Base-by-base conservation (phyloP, 768 basidiomycete genomes). In the Cyclocybe aegerita region DNA sequence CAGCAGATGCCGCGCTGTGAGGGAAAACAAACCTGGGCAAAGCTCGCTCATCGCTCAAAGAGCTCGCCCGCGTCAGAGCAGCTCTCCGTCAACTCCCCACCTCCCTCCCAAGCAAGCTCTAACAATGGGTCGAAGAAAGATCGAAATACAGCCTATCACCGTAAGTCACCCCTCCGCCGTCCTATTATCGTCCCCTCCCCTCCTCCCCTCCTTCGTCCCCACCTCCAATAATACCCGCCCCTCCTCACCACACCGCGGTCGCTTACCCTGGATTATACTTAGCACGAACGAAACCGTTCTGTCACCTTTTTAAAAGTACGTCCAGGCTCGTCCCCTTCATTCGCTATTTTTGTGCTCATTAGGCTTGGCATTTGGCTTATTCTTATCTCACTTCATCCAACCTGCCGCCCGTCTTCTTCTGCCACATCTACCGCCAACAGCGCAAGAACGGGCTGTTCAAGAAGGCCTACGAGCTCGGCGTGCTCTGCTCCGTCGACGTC, bases 391-490 rank as follows among this genome's bases (percentile, higher is more conserved):
- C 23, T 4, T 23, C 23, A 23, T 54, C 49, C 39, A 39, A 47
- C 30, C 41, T 46, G 17, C 37, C 46, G 35, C 36, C 50, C 52
- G 9, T 10, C 36, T 33, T 33, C 50, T 40, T 45, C 47, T 45
- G 54, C 48, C 56, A 45, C 47, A 46, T 40, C 60, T 53, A 58
- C 23, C 23, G 23, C 23, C 23, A 4, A 39, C 71, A 92, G 90
- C 82, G 90, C 60, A 91, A 92, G 76, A 90, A 90, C 52, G 90
- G 90, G 4, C 83, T 93, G 55, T 92, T 93, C 84, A 91, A 92
- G 70, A 92, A 92, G 63, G 90, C 90, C 0, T 91, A 91, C 63
- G 90, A 92, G 70, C 86, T 93, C 54, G 90, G 89, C n/a, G 90
- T 92, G 3, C 80, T 92, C 37, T 93, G 90, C 65, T 90, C 88